Percentiles rank a stretch among this genome's conserved stretches.
Conservation (phyloP, 1,284 basidiomycete species). For the Boletellus dicymbophilus region DNA sequence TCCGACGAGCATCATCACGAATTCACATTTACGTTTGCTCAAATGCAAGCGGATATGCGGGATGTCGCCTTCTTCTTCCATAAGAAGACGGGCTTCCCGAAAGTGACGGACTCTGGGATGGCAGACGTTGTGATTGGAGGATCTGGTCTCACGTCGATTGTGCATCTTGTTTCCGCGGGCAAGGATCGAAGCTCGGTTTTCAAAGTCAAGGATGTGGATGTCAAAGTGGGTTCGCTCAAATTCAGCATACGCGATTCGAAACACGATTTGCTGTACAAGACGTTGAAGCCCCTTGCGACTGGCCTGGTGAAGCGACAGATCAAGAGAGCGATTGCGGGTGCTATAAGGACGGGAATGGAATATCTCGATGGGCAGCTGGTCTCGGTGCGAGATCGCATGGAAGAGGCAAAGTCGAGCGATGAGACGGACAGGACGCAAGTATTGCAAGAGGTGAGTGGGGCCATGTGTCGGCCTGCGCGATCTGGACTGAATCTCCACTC, state of each 20-base stretch:
- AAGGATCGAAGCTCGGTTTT: slow-evolving; percentile 75
- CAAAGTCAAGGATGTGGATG: slow-evolving; percentile 75
- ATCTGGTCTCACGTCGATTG: slow-evolving; percentile 65
- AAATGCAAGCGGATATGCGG: slow-evolving; percentile 94
- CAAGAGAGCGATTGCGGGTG: slow-evolving; percentile 78
- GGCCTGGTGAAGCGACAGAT: slow-evolving; percentile 91
- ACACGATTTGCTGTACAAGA: slow-evolving; percentile 91
- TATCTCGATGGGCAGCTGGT: slow-evolving; percentile 88
- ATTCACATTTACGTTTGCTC: slow-evolving; percentile 71
- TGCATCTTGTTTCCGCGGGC: slow-evolving; percentile 63
- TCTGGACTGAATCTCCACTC: slow-evolving; percentile 1
- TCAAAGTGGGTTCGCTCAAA: slow-evolving; percentile 85
- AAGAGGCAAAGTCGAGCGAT: slow-evolving; percentile 62
- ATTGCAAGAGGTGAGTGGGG: slow-evolving; percentile 60
- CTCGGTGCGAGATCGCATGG: slow-evolving; percentile 75
- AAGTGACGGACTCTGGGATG: slow-evolving; percentile 86
- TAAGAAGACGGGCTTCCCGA: slow-evolving; percentile 78
- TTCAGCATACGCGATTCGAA: slow-evolving; percentile 92
- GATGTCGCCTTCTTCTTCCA: slow-evolving; percentile 90
- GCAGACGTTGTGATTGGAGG: slow-evolving; percentile 92
- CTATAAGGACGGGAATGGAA: slow-evolving; percentile 81
- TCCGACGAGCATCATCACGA: slow-evolving; percentile 66
- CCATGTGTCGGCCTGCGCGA: background rate
- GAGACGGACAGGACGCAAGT: slow-evolving; percentile 55
- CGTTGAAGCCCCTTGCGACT: slow-evolving; percentile 71